Evolutionary conservation across 2,329 filamentous ascomycete genomes (phyloP).

Genomic region (Fusarium sp.): DNA sequence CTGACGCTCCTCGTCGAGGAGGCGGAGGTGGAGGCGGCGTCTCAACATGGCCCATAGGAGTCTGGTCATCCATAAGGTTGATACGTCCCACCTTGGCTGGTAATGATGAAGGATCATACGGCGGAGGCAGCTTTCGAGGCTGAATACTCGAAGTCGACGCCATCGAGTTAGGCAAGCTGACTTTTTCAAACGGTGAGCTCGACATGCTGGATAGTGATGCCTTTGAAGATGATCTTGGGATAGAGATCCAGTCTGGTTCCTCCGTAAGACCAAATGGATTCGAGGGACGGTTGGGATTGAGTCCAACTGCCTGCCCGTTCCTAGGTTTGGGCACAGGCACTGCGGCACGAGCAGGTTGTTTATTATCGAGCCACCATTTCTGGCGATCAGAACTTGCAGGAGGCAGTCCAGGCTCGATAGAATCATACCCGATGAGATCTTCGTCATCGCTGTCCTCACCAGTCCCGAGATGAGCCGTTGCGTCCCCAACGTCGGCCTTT

Average conservation of each 20-base stretch:
- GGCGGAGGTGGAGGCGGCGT: conserved; percentile 61
- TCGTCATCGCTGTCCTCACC: conserved; percentile 76
- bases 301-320: conserved; percentile 65
- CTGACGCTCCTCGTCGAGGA: conserved; percentile 55
- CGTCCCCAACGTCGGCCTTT: conserved; percentile 72
- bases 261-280: conserved; percentile 83
- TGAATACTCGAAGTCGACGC: conserved; percentile 58
- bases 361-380: conserved; percentile 78
- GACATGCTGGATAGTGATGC: conserved; percentile 68
- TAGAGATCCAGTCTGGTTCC: conserved; percentile 86
- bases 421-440: conserved; percentile 82
- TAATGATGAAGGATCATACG: conserved; percentile 60
- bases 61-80: conserved; percentile 57
- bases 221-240: conserved; percentile 66
- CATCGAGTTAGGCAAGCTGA: conserved; percentile 62
- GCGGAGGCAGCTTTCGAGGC: conserved; percentile 64
- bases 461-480: conserved; percentile 65
- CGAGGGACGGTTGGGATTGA: conserved; percentile 79
- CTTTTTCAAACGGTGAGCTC: conserved; percentile 69
- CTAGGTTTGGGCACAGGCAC: conserved; percentile 70
- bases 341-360: conserved; percentile 79
- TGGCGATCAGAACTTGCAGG: conserved; percentile 75
- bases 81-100: conserved; percentile 60
- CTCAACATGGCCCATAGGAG: conserved; percentile 41
- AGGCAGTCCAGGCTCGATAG: conserved; percentile 81